A percentile compares a stretch with the other conserved stretches of the same genome.
phyloP scores from a whole-genome alignment of 495 filamentous ascomycete species.

The Wilcoxina mikolae region DNA sequence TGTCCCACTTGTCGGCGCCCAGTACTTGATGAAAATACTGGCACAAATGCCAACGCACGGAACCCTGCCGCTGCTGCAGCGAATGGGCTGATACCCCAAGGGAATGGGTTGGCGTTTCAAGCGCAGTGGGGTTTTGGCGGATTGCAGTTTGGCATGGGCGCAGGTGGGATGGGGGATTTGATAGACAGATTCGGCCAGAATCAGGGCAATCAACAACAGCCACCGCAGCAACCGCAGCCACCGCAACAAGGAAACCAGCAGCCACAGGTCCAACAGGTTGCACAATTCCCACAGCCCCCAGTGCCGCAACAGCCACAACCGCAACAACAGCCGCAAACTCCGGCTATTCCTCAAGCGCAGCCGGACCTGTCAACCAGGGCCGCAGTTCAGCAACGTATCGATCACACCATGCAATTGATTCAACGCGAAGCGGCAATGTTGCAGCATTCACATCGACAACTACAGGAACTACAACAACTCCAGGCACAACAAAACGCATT shows the following conservation, averaged over 20 bases:
- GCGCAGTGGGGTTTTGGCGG: slow-evolving; percentile 20
- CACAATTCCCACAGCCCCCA: slow-evolving; percentile 11
- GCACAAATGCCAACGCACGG: slow-evolving; percentile 20
- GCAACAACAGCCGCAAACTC: slow-evolving; percentile 27
- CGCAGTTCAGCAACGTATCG: background rate
- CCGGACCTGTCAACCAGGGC: too few relatives aligned
- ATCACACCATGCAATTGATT: background rate
- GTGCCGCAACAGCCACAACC: slow-evolving; percentile 21
- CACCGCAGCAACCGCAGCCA: background rate
- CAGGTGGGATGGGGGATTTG: slow-evolving; percentile 39
- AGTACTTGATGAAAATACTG: slow-evolving; percentile 39
- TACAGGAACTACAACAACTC: background rate
- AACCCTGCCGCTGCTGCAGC: background rate
- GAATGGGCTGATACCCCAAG: slow-evolving; percentile 1
- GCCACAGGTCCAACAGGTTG: slow-evolving; percentile 25
- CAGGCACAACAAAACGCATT: background rate
- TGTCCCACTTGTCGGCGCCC: slow-evolving; percentile 87
- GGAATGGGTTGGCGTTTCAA: slow-evolving; percentile 17
- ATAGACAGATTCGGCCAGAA: slow-evolving; percentile 31
- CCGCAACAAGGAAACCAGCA: slow-evolving; percentile 15
- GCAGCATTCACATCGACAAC: background rate
- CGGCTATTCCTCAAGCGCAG: background rate
- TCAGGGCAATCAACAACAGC: slow-evolving; percentile 32
- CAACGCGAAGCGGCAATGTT: background rate
- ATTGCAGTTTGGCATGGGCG: slow-evolving; percentile 44